Conservation (phyloP, 202 grass and related monocot species). For the Carex arenaria region DNA sequence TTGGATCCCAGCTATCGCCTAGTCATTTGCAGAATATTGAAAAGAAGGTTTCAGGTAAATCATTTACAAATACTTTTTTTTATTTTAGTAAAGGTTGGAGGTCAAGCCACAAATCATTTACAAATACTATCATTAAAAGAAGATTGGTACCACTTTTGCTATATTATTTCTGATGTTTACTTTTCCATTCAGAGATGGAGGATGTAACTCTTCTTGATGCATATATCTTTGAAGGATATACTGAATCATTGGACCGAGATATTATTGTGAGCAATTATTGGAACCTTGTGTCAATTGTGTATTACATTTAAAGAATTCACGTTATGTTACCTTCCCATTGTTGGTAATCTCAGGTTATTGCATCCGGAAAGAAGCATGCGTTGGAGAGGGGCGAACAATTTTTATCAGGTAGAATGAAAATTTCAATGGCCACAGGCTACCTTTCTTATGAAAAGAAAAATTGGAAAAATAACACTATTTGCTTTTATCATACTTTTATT, state of each 20-base stretch:
- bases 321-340: slow-evolving; percentile 15
- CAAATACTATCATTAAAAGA: slow-evolving; percentile 5
- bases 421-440: not conserved
- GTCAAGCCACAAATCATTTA: slow-evolving; percentile 5
- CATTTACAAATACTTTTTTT: not conserved
- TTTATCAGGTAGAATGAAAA: slow-evolving; percentile 51
- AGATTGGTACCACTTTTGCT: slow-evolving; percentile 9
- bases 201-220: slow-evolving; percentile 49
- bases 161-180: slow-evolving; percentile 19
- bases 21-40: slow-evolving; percentile 53
- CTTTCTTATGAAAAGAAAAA: not conserved
- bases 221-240: slow-evolving; percentile 60
- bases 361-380: slow-evolving; percentile 59
- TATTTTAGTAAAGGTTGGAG: too few relatives aligned
- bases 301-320: slow-evolving; percentile 11
- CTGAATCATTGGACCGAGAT: slow-evolving; percentile 48
- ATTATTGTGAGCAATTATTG: slow-evolving; percentile 54
- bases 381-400: slow-evolving; percentile 38
- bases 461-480: slow-evolving; percentile 3
- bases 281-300: slow-evolving; percentile 5
- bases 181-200: slow-evolving; percentile 45
- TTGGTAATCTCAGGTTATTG: slow-evolving; percentile 49
- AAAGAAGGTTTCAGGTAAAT: slow-evolving; percentile 54
- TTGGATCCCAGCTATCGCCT: slow-evolving; percentile 43
- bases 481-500: slow-evolving; percentile 2